Base-by-base conservation (phyloP, 441 rosid genomes). In the Brassica balearica region DNA sequence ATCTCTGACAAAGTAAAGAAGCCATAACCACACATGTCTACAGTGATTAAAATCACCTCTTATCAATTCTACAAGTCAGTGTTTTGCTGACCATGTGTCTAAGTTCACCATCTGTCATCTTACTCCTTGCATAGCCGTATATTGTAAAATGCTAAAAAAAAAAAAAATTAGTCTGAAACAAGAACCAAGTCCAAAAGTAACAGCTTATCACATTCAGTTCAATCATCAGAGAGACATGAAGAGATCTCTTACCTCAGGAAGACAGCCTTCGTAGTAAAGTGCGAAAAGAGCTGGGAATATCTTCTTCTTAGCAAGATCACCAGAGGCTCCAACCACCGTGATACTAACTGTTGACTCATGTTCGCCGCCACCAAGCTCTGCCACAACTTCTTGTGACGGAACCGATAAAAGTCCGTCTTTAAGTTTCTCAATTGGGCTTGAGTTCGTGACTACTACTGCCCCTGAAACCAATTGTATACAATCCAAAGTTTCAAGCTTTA, bases 271-370 rank as follows among this genome's bases (percentile, higher is more conserved):
- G 17, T 95, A 95, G 81, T 92, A 93, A 76, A 91, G 95, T 3
- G 97, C 97, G 71, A 94, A 94, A 75, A 94, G 98, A 20, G 98
- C 98, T 61, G 98, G 97, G 85, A 95, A 95, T 77, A 95, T 95
- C 83, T 95, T 95, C 85, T 95, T 95, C 88, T 95, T 95, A 25
- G 98, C 98, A 75, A 92, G 98, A 86, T 95, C 98, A 74, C 98
- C 98, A 73, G 98, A 95, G 41, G 99, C 99, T 80, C 99, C 99
- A 3, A 95, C 96, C 48, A 95, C 92, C 8, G 93, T 88, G 51
- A 95, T 95, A 78, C 96, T 90, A 77, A 95, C 97, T 15, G 95
- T 80, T 19, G 96, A 83, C 75, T 86, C 84, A 38, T 84, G 0
- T 64, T 17, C 34, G 0, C 46, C 65, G n/a, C 70, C 89, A 81